Evolutionary conservation across 169 alveolate genomes (phyloP), one percentile per base, ranked within the genome.

Genomic region (Eimeria zaria): DNA sequence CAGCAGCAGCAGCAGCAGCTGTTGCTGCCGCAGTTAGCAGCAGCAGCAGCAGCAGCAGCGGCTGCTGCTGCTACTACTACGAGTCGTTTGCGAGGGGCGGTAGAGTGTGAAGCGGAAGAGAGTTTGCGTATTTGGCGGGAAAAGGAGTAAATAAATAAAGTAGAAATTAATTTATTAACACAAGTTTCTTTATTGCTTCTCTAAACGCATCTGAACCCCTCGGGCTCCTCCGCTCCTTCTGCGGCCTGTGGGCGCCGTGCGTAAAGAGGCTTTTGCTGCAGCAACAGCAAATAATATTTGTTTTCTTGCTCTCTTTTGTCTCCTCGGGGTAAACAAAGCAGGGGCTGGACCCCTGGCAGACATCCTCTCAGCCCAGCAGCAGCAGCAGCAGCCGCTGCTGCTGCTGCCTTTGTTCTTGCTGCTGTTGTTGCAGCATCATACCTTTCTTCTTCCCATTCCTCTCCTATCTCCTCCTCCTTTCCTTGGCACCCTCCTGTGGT

Each of bases 21-120:
- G 39, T 20, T 69, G 80, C 80, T 69, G 80, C 80, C n/a, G 78
- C 78, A 27, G 78, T 44, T 69, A 46, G 18, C 30, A 20, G 20
- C 20, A 74, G 85, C 85, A 74, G 85, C 85, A 44, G 85, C 85
- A 20, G 90, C 90, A 11, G 90, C 90, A 9, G 90, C 90, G 48
- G 90, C 90, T 81, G 90, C 90, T 46, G 73, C 71, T 81, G 58
- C 90, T 81, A 33, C 89, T 27, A 51, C 48, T 76, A 62, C 74
- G 27, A 62, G 90, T 81, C 90, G 64, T 71, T 53, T 81, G 90
- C 90, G 60, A 81, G 90, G 71, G 90, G 90, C 71, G 46, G 64
- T 48, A 51, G 71, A 33, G 73, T 51, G 69, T 81, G 64, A 81
- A 81, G 71, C 9, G 73, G n/a, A 46, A 22, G 8, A 6, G 71